Conservation (phyloP, 257 asterid genomes). For the Linaria vulgaris region DNA sequence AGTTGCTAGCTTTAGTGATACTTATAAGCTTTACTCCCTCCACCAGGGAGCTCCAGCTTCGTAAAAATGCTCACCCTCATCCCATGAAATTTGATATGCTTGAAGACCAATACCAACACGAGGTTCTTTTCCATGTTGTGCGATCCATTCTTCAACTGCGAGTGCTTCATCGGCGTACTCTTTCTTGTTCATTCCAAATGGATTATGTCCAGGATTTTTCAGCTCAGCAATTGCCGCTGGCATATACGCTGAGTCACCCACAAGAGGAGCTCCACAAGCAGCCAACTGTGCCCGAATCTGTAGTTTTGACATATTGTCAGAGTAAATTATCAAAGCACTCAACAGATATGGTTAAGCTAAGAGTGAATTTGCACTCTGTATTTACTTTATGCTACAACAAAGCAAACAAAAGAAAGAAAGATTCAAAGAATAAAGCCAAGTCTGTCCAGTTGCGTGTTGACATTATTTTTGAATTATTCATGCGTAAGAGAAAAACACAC, state of each 20-base stretch:
- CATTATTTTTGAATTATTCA: too few relatives aligned
- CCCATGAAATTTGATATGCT: constrained; percentile 86
- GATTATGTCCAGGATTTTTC: constrained; percentile 54
- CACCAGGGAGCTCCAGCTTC: constrained; percentile 93
- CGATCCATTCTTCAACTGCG: constrained; percentile 75
- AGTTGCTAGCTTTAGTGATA: background rate
- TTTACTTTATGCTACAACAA: too few relatives aligned
- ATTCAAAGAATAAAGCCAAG: too few relatives aligned
- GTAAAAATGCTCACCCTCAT: constrained; percentile 57
- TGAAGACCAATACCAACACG: constrained; percentile 78
- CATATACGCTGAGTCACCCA: constrained; percentile 89
- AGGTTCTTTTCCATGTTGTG: constrained; percentile 82
- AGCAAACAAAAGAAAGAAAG: too few relatives aligned
- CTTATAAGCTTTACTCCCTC: constrained; percentile 37
- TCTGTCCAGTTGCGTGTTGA: too few relatives aligned
- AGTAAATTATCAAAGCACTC: background rate
- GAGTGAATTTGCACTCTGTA: background rate
- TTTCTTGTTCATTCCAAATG: constrained; percentile 53
- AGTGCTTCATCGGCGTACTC: constrained; percentile 36
- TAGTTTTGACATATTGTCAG: constrained; percentile 17
- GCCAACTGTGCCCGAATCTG: constrained; percentile 89
- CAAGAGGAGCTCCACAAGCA: constrained; percentile 77
- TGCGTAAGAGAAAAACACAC: too few relatives aligned
- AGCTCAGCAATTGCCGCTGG: constrained; percentile 79
- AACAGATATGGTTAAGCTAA: background rate